These are phyloP conservation scores for Cryphonectria japonica DNA, from an alignment of 2,329 filamentous ascomycete species.

Conservation along the genomic window DNA sequence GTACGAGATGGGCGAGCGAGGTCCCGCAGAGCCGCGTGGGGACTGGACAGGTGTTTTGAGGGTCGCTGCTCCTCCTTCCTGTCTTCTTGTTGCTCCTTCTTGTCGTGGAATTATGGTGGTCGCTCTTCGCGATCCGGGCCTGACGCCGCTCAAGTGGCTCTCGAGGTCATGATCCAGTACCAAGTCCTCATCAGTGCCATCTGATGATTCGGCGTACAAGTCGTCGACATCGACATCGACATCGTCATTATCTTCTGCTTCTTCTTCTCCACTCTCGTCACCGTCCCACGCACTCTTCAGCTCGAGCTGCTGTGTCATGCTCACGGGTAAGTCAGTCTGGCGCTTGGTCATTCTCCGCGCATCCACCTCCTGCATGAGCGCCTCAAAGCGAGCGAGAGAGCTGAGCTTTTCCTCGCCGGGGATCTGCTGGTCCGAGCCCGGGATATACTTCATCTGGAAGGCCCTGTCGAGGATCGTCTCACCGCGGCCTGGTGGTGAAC, in stretches of 20 bases:
- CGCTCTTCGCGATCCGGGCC: slow-evolving; percentile 52
- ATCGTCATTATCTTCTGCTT: slow-evolving; percentile 30
- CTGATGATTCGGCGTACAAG: slow-evolving; percentile 44
- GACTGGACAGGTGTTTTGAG: slow-evolving; percentile 40
- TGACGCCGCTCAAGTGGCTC: slow-evolving; percentile 41
- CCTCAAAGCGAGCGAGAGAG: slow-evolving; percentile 67
- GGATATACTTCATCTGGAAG: slow-evolving; percentile 66
- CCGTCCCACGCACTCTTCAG: slow-evolving; percentile 56
- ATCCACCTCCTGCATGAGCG: slow-evolving; percentile 65
- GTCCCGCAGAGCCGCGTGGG: slow-evolving; percentile 32
- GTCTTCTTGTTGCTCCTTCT: slow-evolving; percentile 32
- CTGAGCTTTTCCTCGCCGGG: slow-evolving; percentile 66
- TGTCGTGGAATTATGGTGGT: slow-evolving; percentile 51
- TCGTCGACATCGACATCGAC: slow-evolving; percentile 43
- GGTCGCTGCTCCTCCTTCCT: too few relatives aligned
- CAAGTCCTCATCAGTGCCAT: slow-evolving; percentile 44
- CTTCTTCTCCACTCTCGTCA: slow-evolving; percentile 48
- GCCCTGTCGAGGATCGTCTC: slow-evolving; percentile 71
- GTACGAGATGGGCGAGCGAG: slow-evolving; percentile 39
- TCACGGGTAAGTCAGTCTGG: slow-evolving; percentile 35
- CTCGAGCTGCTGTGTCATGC: slow-evolving; percentile 39
- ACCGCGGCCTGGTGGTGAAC: slow-evolving; percentile 57
- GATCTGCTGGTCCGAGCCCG: slow-evolving; percentile 57
- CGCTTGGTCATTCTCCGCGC: slow-evolving; percentile 50
- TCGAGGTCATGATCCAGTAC: slow-evolving; percentile 41